A percentile compares a stretch with the other conserved stretches of the same genome.
phyloP scores from a whole-genome alignment of 768 basidiomycete genomes.

The Agaricus blazei region DNA sequence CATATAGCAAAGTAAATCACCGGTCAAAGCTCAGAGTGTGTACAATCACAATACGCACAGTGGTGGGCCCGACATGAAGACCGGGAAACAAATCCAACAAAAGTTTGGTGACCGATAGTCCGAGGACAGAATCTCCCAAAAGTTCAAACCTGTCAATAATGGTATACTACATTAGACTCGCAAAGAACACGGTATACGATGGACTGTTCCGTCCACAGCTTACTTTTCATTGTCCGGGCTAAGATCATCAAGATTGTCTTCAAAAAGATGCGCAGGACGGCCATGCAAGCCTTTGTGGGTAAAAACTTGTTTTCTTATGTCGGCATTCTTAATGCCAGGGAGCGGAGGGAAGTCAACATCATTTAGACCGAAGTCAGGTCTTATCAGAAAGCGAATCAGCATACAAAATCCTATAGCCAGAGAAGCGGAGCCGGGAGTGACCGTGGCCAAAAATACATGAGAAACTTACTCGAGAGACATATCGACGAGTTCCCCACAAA shows the following conservation, averaged over 20 bases:
- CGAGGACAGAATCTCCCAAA: constrained; percentile 71
- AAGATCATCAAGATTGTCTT: constrained; percentile 65
- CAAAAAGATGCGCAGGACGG: constrained; percentile 70
- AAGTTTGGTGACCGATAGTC: constrained; percentile 59
- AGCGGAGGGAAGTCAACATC: constrained; percentile 50
- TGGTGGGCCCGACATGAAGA: constrained; percentile 72
- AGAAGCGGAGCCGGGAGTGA: not conserved
- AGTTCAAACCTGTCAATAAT: constrained; percentile 56
- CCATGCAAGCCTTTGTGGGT: constrained; percentile 72
- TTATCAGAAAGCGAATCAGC: constrained; percentile 12
- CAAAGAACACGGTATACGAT: not conserved
- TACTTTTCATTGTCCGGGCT: constrained; percentile 84
- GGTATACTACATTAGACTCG: constrained; percentile 1
- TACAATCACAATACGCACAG: constrained; percentile 37
- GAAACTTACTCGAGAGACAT: constrained; percentile 9
- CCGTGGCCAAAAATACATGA: not conserved
- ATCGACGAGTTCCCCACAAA: not conserved
- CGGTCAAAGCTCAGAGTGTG: not conserved
- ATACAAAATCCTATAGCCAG: not conserved
- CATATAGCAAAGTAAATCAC: constrained; percentile 2
- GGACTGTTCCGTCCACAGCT: constrained; percentile 13
- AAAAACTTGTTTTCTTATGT: constrained; percentile 53
- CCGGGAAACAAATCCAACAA: constrained; percentile 61
- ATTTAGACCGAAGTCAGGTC: constrained; percentile 39
- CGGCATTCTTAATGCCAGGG: constrained; percentile 45